Evolutionary conservation across 192 early-diverging fungal species (phyloP), one percentile per base, ranked within the genome.

Genomic region (Coemansia sp.): DNA sequence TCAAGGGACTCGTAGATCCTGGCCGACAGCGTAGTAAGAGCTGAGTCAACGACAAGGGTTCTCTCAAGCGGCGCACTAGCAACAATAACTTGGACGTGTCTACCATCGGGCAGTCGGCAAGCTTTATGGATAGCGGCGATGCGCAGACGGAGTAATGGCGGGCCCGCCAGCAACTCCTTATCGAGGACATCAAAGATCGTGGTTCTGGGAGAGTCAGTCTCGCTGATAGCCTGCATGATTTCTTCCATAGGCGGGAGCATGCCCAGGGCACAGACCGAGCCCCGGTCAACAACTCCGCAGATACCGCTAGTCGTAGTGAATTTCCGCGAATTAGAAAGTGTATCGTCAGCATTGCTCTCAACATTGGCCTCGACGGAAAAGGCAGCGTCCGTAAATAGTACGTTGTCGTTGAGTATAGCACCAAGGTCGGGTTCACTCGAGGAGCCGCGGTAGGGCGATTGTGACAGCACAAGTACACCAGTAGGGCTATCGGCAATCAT

Each of bases 171-270:
- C 37, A 66, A 17, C 2, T 65, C 72, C 7, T 27, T 39, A 14
- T 72, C 79, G n/a, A 82, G 59, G 3, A 77, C 72, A 37, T 82
- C 79, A 56, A 82, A 82, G 3, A 77, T 40, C 17, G 79, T 82
- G 35, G 79, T 59, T 31, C 66, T 75, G 4, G 79, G 79, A 27
- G 72, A 59, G 16, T 82, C 75, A 19, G 62, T 59, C 24, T 70
- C 63, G 51, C 62, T 60, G 17, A 77, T 64, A 6, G 63, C 59
- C 37, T 64, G 67, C 75, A 77, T 74, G 11, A 82, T 66, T 8
- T 77, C 68, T 66, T 82, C 79, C 74, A 82, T 74, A 2, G 75
- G 71, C 7, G 79, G 79, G 65, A 82, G 60, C 68, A 70, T 73
- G 1, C 79, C 79, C 50, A 77, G 59, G 4, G 79, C 79, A 27